Percentiles rank a stretch among this genome's conserved stretches.
These are phyloP conservation scores for Barbarea vulgaris DNA, from an alignment of 345 rosid genomes.

Conservation along the genomic window DNA sequence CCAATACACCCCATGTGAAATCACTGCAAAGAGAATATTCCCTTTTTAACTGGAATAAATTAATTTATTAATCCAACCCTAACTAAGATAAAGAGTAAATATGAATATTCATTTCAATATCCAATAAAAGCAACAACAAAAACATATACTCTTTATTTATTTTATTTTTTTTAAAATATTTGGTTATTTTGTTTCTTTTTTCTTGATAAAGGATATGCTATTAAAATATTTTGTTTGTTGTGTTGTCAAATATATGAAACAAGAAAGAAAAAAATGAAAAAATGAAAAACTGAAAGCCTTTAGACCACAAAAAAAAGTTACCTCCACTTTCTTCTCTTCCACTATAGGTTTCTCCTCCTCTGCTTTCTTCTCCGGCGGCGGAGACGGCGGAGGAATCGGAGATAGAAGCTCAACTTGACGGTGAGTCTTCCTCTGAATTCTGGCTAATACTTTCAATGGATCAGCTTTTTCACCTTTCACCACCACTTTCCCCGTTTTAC, in stretches of 20 bases:
- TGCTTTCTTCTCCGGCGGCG: constrained; percentile 61
- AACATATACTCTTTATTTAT: too few species aligned
- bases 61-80: neutral
- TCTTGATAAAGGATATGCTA: too few species aligned
- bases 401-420: constrained; percentile 84
- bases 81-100: neutral
- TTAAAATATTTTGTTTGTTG: neutral
- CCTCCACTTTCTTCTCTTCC: constrained; percentile 84
- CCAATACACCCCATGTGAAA: constrained; percentile 42
- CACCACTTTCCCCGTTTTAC: constrained; percentile 78
- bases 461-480: constrained; percentile 98
- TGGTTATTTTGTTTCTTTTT: too few species aligned
- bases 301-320: constrained; percentile 25
- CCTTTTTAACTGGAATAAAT: constrained; percentile 1
- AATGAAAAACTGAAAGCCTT: neutral
- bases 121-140: constrained; percentile 2
- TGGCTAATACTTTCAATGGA: constrained; percentile 79
- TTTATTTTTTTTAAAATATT: too few species aligned
- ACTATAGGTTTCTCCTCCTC: constrained; percentile 60
- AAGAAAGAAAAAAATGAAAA: neutral
- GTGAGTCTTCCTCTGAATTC: constrained; percentile 85
- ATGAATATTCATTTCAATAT: neutral
- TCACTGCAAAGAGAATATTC: constrained; percentile 39
- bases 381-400: constrained; percentile 81
- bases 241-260: neutral